Base-by-base conservation (phyloP, 169 alveolate species). In the Cyclospora cayetanensis region DNA sequence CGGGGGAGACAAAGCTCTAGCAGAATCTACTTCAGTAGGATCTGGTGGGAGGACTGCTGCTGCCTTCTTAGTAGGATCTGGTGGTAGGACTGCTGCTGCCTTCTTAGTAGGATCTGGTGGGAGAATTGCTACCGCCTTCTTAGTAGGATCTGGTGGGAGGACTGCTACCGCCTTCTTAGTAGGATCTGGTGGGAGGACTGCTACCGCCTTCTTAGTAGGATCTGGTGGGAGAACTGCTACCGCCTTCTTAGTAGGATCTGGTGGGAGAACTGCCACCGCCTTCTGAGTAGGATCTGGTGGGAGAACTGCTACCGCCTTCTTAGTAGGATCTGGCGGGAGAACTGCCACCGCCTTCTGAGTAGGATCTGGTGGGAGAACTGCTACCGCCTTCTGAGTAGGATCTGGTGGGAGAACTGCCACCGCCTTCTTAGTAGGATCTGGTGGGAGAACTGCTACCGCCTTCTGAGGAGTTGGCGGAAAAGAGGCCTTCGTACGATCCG, bases 201-300 rank as follows among this genome's bases (percentile, higher is more conserved):
- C 85, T n/a, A n/a, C n/a, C n/a, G n/a, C n/a, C n/a, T n/a, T n/a
- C 22, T 74, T 74, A 2, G 85, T 74, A 37, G 85, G 85, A 41
- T 74, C 85, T n/a, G 85, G 85, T 34, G 85, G 85, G 3, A 74
- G 60, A 3, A 41, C 63, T 20, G 85, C 85, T n/a, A n/a, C n/a
- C n/a, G n/a, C n/a, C n/a, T n/a, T n/a, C n/a, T 74, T 74, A 15
- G 85, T 74, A 35, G 85, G 85, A 27, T 74, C 85, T 2, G 85
- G 85, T 29, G 85, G 63, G 2, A 74, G 65, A 11, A 41, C 55
- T 37, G 85, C 85, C 35, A n/a, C n/a, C n/a, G n/a, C n/a, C n/a
- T n/a, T n/a, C n/a, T 74, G 37, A 5, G 85, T 74, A 63, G 85
- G 85, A 74, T 74, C 85, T 22, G 85, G 83, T 22, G 83, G 83